phyloP scores from a whole-genome alignment of 2,329 filamentous ascomycete species.

The Samsoniella hepiali region DNA sequence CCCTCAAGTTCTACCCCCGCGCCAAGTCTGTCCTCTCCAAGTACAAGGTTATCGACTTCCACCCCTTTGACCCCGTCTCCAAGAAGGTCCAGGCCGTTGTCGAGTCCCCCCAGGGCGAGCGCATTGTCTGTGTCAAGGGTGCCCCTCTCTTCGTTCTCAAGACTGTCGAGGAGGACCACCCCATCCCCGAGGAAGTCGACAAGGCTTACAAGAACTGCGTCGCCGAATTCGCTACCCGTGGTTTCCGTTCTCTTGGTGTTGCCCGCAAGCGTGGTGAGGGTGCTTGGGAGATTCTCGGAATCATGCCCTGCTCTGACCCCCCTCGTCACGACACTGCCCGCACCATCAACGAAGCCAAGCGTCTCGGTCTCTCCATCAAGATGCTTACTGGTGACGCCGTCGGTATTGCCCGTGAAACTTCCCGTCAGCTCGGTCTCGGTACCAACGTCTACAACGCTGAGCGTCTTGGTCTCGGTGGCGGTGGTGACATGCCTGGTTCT shows the following conservation, averaged over 20 bases:
- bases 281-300: constrained; percentile 87
- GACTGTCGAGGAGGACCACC: constrained; percentile 82
- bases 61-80: constrained; percentile 87
- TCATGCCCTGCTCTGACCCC: constrained; percentile 92
- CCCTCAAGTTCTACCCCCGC: constrained; percentile 75
- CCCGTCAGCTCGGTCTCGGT: constrained; percentile 84
- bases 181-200: constrained; percentile 72
- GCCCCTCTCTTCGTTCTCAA: constrained; percentile 84
- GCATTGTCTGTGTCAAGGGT: constrained; percentile 86
- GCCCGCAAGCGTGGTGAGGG: constrained; percentile 81
- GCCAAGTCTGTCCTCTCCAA: constrained; percentile 77
- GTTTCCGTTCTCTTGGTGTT: constrained; percentile 91
- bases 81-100: constrained; percentile 88
- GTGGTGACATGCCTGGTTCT: constrained; percentile 88
- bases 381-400: constrained; percentile 96
- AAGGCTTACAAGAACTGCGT: constrained; percentile 90
- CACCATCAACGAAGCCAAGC: constrained; percentile 87
- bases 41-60: constrained; percentile 82
- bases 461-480: constrained; percentile 83
- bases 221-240: constrained; percentile 85
- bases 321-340: constrained; percentile 87
- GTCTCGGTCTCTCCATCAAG: constrained; percentile 84
- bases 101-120: constrained; percentile 77
- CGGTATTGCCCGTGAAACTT: constrained; percentile 88
- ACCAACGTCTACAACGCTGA: constrained; percentile 95